These are phyloP conservation scores for Talaromyces rugulosus DNA, from an alignment of 2,329 filamentous ascomycete genomes.

Conservation along the genomic window DNA sequence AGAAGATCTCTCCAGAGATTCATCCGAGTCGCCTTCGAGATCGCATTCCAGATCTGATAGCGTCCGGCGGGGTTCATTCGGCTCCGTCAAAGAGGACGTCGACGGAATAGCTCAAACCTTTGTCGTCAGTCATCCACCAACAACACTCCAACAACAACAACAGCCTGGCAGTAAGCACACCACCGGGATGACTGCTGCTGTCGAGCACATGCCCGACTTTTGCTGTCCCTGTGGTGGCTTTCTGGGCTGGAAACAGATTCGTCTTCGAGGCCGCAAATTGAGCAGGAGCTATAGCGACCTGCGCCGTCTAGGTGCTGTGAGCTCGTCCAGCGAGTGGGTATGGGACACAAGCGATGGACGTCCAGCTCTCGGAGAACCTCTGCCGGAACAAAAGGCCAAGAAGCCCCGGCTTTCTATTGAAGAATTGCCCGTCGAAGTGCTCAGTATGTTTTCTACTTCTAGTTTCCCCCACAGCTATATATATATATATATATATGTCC, in stretches of 20 bases:
- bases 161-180: neutral
- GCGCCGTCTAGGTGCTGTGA: constrained; percentile 26
- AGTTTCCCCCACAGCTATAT: neutral
- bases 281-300: constrained; percentile 44
- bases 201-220: constrained; percentile 36
- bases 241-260: constrained; percentile 43
- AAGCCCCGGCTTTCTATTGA: constrained; percentile 54
- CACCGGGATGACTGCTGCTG: constrained; percentile 15
- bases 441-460: constrained; percentile 52
- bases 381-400: constrained; percentile 19
- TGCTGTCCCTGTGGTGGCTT: constrained; percentile 45
- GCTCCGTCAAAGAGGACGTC: constrained; percentile 42
- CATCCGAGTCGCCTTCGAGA: constrained; percentile 17
- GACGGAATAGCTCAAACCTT: constrained; percentile 43
- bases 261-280: constrained; percentile 38
- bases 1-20: neutral
- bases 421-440: constrained; percentile 64
- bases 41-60: constrained; percentile 36
- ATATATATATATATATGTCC: neutral
- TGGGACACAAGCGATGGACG: constrained; percentile 32
- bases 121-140: constrained; percentile 34
- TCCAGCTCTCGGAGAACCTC: constrained; percentile 19
- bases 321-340: constrained; percentile 38
- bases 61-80: constrained; percentile 37
- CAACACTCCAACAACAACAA: constrained; percentile 21